Base-by-base conservation (phyloP, 176 grass and related monocot genomes). In the Cymbopogon citratus region DNA sequence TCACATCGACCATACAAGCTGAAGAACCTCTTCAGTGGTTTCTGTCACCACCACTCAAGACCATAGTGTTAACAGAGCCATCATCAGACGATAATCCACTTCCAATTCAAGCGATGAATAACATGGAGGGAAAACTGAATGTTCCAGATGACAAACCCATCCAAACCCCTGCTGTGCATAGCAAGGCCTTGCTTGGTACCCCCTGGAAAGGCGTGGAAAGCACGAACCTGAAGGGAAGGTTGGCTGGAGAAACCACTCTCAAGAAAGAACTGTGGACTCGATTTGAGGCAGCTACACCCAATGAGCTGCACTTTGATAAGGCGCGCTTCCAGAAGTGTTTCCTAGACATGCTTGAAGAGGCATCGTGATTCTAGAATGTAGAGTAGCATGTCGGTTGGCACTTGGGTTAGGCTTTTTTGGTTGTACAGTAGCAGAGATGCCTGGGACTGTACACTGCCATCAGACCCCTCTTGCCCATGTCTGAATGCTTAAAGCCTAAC, bases 241-340 rank as follows among this genome's bases (percentile, higher is more conserved):
- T 74, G 1, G 85, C 85, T n/a, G 96, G 96, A 57, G 96, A 99
- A 86, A 79, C 84, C 5, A 99, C 96, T 65, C 89, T 99, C 15
- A 99, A 94, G 84, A 95, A 74, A 81, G 96, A 99, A 84, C 74
- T 99, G 41, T 95, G 96, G 96, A 88, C 85, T 48, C 89, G 88
- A 43, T 99, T 95, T 67, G 96, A 99, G 63, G 92, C 90, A 9
- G 85, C 73, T 70, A 91, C 93, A 18, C 78, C 79, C 14, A 73
- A 86, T 70, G 80, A 79, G 26, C 82, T 99, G 46, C 83, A 86
- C 69, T 73, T 96, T 27, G 63, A 88, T 79, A 86, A 34, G 26
- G 86, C 85, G 29, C 34, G 95, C 75, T 95, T 99, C 69, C 76
- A 87, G 73, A 80, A 80, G 45, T 66, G 89, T 75, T 99, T 99